phyloP scores from a whole-genome alignment of 306 rosid genomes.

The Acacia melanoxylon region DNA sequence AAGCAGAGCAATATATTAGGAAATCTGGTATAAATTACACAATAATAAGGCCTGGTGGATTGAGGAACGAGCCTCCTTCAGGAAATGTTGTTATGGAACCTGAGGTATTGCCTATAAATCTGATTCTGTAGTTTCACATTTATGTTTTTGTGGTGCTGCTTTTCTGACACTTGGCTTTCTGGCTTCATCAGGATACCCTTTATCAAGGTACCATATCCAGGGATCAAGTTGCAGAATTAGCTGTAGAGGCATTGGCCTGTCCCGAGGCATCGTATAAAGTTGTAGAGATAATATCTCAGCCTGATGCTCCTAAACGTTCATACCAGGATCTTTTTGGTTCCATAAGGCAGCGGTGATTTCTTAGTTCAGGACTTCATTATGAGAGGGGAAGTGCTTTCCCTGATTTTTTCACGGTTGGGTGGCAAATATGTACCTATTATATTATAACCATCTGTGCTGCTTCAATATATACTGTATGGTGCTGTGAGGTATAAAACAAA shows the following conservation, averaged over 20 bases:
- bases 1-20: constrained; percentile 77
- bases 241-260: constrained; percentile 76
- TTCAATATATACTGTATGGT: constrained; percentile 20
- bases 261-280: constrained; percentile 91
- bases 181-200: constrained; percentile 68
- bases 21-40: constrained; percentile 95
- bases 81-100: constrained; percentile 90
- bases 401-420: constrained; percentile 24
- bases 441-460: not conserved
- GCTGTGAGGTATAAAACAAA: constrained; percentile 29
- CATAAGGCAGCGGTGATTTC: constrained; percentile 53
- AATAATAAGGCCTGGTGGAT: constrained; percentile 93
- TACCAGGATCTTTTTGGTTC: constrained; percentile 88
- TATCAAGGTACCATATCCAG: constrained; percentile 80
- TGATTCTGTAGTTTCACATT: constrained; percentile 20
- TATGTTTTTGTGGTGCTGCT: not conserved
- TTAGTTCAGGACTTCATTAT: constrained; percentile 9
- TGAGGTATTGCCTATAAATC: constrained; percentile 56
- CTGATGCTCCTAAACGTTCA: constrained; percentile 71
- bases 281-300: constrained; percentile 79
- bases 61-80: constrained; percentile 84
- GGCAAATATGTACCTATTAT: constrained; percentile 27
- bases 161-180: not conserved
- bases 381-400: constrained; percentile 23
- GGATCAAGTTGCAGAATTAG: constrained; percentile 92